Evolutionary conservation across 257 asterid species (phyloP).

Genomic region (Apocynum venetum): DNA sequence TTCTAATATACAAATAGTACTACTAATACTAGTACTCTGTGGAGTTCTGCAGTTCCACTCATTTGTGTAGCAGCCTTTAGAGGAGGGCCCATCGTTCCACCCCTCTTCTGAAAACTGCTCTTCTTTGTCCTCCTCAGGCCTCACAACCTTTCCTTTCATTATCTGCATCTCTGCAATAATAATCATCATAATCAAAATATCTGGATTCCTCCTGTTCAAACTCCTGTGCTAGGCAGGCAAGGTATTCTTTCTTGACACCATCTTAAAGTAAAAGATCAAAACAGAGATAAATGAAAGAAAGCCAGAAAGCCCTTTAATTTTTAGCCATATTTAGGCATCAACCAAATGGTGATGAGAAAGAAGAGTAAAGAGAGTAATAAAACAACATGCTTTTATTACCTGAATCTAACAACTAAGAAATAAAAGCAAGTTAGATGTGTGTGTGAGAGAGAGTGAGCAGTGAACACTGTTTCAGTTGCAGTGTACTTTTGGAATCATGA

Average conservation of each 20-base stretch:
- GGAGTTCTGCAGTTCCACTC: constrained; percentile 66
- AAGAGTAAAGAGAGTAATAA: constrained; percentile 30
- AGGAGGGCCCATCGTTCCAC: constrained; percentile 48
- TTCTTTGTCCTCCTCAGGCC: constrained; percentile 16
- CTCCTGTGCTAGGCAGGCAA: constrained; percentile 35
- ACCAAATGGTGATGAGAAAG: neutral
- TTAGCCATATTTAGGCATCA: constrained; percentile 22
- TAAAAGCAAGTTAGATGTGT: constrained; percentile 43
- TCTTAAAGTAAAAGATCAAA: constrained; percentile 16
- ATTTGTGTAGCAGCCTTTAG: constrained; percentile 77
- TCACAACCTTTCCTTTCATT: constrained; percentile 24
- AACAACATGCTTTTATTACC: constrained; percentile 55
- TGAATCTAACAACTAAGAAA: constrained; percentile 57
- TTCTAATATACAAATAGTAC: too few species aligned
- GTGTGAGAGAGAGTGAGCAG: constrained; percentile 1
- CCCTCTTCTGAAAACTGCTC: constrained; percentile 15
- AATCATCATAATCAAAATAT: constrained; percentile 38
- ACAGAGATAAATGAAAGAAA: neutral
- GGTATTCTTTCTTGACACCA: constrained; percentile 24
- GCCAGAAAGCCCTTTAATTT: constrained; percentile 13
- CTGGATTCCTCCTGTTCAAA: constrained; percentile 44
- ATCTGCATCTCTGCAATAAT: constrained; percentile 24
- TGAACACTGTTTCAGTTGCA: constrained; percentile 43
- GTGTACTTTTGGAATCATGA: constrained; percentile 35
- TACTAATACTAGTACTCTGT: constrained; percentile 28